These are phyloP conservation scores for Phalaenopsis equestris DNA, from an alignment of 106 monocot species.

Conservation along the genomic window DNA sequence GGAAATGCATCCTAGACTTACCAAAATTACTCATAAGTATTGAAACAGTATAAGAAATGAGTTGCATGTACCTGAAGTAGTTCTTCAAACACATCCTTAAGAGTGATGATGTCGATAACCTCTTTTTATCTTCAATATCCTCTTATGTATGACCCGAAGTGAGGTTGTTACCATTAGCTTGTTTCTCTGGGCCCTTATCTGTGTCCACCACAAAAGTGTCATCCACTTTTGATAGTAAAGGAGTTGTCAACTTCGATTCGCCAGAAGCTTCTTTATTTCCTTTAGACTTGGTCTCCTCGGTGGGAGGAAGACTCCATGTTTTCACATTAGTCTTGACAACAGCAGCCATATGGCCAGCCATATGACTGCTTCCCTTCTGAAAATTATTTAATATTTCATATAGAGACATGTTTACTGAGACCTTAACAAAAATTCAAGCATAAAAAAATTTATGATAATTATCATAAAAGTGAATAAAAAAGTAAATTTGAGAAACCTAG, in stretches of 20 bases:
- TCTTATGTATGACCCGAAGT: constrained; percentile 23
- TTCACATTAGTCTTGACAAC: constrained; percentile 75
- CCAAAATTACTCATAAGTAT: background rate
- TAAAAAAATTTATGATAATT: constrained; percentile 10
- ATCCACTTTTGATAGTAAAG: constrained; percentile 37
- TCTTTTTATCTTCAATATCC: constrained; percentile 87
- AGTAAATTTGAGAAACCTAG: constrained; percentile 50
- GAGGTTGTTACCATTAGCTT: constrained; percentile 23
- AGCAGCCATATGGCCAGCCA: constrained; percentile 99
- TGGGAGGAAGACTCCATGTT: constrained; percentile 12
- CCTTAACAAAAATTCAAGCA: constrained; percentile 40
- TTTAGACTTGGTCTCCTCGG: constrained; percentile 23
- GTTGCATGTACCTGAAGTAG: constrained; percentile 60
- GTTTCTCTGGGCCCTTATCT: constrained; percentile 31
- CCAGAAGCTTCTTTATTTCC: constrained; percentile 23
- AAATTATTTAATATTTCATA: constrained; percentile 99
- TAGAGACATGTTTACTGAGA: constrained; percentile 93
- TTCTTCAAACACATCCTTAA: constrained; percentile 99
- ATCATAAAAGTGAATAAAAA: background rate
- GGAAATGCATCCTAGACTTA: background rate
- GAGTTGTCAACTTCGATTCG: constrained; percentile 30
- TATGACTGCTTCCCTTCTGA: constrained; percentile 99
- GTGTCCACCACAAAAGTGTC: constrained; percentile 54
- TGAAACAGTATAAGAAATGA: background rate
- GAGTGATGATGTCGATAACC: constrained; percentile 96